These are phyloP conservation scores for carrot (Daucus carota) DNA, from an alignment of 129 eudicot species.

Conservation along the genomic window DNA sequence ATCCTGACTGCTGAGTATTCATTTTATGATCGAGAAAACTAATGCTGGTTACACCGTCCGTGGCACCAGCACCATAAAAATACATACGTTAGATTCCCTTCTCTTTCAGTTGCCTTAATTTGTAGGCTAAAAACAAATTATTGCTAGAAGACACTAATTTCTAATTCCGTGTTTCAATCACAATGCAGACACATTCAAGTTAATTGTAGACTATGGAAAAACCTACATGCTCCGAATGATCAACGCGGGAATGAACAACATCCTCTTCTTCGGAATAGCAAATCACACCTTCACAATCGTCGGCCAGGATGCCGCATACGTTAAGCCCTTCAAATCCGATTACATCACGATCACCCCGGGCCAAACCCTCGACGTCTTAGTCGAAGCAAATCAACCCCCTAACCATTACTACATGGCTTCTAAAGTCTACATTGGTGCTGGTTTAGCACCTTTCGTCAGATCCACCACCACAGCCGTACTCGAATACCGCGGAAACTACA, in stretches of 20 bases:
- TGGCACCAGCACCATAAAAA: too few relatives aligned
- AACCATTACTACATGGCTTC: conserved; percentile 56
- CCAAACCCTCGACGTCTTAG: conserved; percentile 52
- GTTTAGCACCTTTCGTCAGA: conserved; percentile 15
- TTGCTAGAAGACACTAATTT: neutral
- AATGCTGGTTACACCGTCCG: too few relatives aligned
- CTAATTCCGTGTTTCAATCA: neutral
- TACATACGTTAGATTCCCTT: too few relatives aligned
- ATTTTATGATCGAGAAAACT: too few relatives aligned
- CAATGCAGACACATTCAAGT: conserved; percentile 34
- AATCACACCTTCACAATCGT: conserved; percentile 51
- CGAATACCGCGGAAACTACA: conserved; percentile 25
- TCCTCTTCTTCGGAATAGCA: conserved; percentile 36
- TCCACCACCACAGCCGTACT: conserved; percentile 46
- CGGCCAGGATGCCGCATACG: conserved; percentile 52
- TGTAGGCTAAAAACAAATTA: neutral
- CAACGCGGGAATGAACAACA: conserved; percentile 62
- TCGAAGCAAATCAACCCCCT: conserved; percentile 41
- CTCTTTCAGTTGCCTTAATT: neutral
- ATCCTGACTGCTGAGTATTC: too few relatives aligned
- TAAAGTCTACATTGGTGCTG: conserved; percentile 20
- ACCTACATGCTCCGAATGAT: conserved; percentile 58
- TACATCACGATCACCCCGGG: conserved; percentile 52
- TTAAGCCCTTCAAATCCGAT: conserved; percentile 34
- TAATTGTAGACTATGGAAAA: conserved; percentile 41